phyloP scores from a whole-genome alignment of 306 rosid genomes.

The Hylodesmum podocarpum region DNA sequence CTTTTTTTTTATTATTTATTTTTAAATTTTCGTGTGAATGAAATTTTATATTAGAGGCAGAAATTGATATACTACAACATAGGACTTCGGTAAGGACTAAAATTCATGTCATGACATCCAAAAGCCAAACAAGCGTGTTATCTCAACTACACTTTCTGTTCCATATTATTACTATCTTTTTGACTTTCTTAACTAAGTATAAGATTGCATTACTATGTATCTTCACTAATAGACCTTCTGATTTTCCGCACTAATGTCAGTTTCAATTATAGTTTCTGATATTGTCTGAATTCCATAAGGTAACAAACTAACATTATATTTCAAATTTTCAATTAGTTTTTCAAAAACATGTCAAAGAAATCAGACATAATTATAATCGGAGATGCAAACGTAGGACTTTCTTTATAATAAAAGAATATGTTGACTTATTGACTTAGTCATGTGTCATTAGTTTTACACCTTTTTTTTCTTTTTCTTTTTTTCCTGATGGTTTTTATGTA shows the following conservation, averaged over 20 bases:
- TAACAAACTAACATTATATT: background rate
- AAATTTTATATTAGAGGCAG: background rate
- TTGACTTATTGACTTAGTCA: too few relatives aligned
- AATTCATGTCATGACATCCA: background rate
- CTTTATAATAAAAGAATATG: too few relatives aligned
- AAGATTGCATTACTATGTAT: background rate
- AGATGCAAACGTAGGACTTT: background rate
- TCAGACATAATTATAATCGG: background rate
- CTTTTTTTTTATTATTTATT: too few relatives aligned
- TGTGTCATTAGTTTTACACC: too few relatives aligned
- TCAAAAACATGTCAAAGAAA: background rate
- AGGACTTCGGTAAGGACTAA: background rate
- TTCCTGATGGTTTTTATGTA: too few relatives aligned
- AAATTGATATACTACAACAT: background rate
- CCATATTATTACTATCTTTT: background rate
- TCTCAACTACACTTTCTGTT: background rate
- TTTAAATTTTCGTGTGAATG: background rate
- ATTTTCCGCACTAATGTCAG: background rate
- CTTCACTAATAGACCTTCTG: slow-evolving; percentile 10
- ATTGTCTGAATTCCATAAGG: background rate
- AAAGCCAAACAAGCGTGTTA: slow-evolving; percentile 8
- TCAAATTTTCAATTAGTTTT: background rate
- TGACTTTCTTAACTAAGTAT: background rate
- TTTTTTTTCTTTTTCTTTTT: too few relatives aligned
- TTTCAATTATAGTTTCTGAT: background rate